Conservation (phyloP, 352 stramenopile genomes). For the Pseudoperonospora humuli region DNA sequence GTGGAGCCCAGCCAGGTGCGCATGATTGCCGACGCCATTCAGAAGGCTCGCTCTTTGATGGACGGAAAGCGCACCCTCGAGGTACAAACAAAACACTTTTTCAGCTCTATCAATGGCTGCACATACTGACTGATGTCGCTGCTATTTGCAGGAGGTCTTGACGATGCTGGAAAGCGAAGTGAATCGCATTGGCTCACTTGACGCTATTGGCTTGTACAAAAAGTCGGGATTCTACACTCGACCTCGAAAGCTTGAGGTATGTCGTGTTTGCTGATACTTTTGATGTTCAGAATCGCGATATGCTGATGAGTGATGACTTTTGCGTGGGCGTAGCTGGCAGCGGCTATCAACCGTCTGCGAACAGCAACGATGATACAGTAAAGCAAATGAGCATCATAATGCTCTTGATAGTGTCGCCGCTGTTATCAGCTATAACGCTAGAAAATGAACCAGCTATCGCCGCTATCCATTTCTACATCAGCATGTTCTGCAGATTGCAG, state of each 20-base stretch:
- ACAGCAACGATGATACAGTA: constrained; percentile 65
- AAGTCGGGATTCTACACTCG: constrained; percentile 72
- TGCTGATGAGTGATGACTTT: constrained; percentile 1
- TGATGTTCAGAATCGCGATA: not conserved
- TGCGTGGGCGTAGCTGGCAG: constrained; percentile 51
- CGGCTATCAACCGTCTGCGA: constrained; percentile 82
- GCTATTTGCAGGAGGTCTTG: constrained; percentile 43
- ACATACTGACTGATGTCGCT: not conserved
- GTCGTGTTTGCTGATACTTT: not conserved
- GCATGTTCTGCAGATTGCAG: too few relatives aligned
- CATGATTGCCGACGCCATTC: constrained; percentile 65
- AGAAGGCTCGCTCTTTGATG: constrained; percentile 48
- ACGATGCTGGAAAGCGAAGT: constrained; percentile 59
- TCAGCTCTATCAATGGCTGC: not conserved
- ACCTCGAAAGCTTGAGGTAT: constrained; percentile 77
- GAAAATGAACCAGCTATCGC: too few relatives aligned
- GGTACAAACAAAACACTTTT: constrained; percentile 13
- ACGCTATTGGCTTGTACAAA: constrained; percentile 41
- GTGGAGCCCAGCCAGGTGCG: constrained; percentile 85
- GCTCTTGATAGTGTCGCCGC: not conserved
- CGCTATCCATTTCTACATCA: too few relatives aligned
- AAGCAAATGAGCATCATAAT: not conserved
- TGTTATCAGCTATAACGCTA: too few relatives aligned
- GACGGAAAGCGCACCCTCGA: constrained; percentile 48
- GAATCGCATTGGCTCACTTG: constrained; percentile 50